Conservation (phyloP, 345 rosid genomes). For the Sonneratia alba region DNA sequence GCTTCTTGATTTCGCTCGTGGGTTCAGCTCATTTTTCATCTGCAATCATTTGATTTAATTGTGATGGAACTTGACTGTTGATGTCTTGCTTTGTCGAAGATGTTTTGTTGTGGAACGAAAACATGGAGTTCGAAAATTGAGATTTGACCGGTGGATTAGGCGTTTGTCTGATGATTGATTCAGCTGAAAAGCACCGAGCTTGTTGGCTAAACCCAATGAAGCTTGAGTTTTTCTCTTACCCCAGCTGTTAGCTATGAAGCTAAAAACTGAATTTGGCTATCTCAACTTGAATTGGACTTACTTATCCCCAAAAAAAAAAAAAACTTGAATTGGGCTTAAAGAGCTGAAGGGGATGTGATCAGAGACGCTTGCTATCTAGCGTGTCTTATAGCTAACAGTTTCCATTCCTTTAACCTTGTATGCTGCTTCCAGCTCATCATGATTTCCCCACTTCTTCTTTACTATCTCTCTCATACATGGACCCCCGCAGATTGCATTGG, state of each 20-base stretch:
- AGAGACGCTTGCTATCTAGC: neutral
- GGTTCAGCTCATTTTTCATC: neutral
- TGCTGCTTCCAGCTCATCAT: neutral
- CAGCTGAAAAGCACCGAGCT: neutral
- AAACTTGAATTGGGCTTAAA: neutral
- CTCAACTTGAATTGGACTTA: too few species aligned
- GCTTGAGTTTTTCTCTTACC: neutral
- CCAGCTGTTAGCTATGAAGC: neutral
- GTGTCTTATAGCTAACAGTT: neutral
- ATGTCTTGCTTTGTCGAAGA: neutral
- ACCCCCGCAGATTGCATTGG: conserved; percentile 79
- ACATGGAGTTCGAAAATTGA: neutral
- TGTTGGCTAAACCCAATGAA: neutral
- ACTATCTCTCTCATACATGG: neutral
- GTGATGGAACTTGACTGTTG: neutral
- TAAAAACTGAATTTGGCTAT: neutral
- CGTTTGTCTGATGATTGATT: neutral
- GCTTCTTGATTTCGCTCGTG: neutral
- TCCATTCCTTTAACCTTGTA: neutral
- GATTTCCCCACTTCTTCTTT: neutral
- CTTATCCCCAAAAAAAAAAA: too few species aligned
- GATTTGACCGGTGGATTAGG: neutral
- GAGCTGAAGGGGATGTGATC: neutral
- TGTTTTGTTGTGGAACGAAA: neutral
- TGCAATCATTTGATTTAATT: too few species aligned